phyloP scores from a whole-genome alignment of 169 alveolate species.

The Cryptosporidium tyzzeri region DNA sequence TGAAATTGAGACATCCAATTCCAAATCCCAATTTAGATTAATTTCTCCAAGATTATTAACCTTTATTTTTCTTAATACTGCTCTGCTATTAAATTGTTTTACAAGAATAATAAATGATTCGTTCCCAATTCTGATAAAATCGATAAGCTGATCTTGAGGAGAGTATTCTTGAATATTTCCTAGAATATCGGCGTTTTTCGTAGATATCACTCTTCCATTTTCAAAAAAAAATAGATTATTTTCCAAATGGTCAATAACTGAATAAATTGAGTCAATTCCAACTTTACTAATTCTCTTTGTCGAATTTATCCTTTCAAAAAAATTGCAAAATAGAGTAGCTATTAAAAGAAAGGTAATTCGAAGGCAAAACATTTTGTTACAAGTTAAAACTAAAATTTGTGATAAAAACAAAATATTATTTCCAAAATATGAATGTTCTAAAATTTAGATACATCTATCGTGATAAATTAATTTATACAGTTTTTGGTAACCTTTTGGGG shows the following conservation, averaged over 20 bases:
- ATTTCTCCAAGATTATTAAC: neutral
- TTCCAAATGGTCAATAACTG: slow-evolving; percentile 20
- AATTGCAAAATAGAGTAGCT: neutral
- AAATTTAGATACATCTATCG: neutral
- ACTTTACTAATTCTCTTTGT: neutral
- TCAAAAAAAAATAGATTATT: slow-evolving; percentile 23
- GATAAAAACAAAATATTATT: neutral
- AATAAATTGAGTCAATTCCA: slow-evolving; percentile 38
- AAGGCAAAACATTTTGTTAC: neutral
- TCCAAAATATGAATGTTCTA: neutral
- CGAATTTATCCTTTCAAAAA: neutral
- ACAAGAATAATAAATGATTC: slow-evolving; percentile 13
- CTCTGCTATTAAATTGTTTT: neutral
- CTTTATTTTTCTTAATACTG: slow-evolving; percentile 11
- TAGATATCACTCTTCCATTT: slow-evolving; percentile 42
- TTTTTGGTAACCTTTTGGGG: slow-evolving; percentile 27
- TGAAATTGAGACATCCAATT: neutral
- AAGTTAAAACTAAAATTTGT: neutral
- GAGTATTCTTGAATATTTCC: slow-evolving; percentile 41
- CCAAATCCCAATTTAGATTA: slow-evolving; percentile 18
- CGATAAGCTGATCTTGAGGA: slow-evolving; percentile 17
- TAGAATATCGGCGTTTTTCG: neutral
- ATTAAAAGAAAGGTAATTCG: neutral
- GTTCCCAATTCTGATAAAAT: neutral
- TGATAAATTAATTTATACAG: neutral